phyloP scores from a whole-genome alignment of 345 rosid species.

The Ricinus communis region DNA sequence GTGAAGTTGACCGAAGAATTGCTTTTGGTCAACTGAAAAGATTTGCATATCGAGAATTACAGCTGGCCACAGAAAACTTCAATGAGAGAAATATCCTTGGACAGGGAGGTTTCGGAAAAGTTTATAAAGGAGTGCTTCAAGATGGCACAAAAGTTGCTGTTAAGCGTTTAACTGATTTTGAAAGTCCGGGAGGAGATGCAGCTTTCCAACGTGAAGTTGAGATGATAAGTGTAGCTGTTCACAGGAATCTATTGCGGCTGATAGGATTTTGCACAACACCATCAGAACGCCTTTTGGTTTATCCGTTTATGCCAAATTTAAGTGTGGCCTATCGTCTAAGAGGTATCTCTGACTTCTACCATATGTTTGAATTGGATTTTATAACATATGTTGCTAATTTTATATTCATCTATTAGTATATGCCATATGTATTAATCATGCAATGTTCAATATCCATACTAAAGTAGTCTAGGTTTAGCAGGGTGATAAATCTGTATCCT shows the following conservation, averaged over 20 bases:
- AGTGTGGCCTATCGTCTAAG: slow-evolving; percentile 88
- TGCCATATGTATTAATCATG: not conserved
- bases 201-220: slow-evolving; percentile 97
- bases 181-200: slow-evolving; percentile 90
- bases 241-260: slow-evolving; percentile 75
- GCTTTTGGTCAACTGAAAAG: slow-evolving; percentile 91
- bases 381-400: too few relatives aligned
- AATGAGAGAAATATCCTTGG: slow-evolving; percentile 85
- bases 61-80: slow-evolving; percentile 82
- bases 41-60: slow-evolving; percentile 92
- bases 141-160: slow-evolving; percentile 85
- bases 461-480: not conserved
- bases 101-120: slow-evolving; percentile 97
- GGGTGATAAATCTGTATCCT: too few relatives aligned
- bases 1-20: slow-evolving; percentile 93
- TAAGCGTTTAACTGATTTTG: slow-evolving; percentile 87
- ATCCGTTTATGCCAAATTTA: slow-evolving; percentile 91
- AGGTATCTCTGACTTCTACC: slow-evolving; percentile 43
- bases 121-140: slow-evolving; percentile 80
- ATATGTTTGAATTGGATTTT: not conserved
- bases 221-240: slow-evolving; percentile 98
- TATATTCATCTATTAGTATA: too few relatives aligned
- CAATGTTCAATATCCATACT: not conserved
- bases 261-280: slow-evolving; percentile 95
- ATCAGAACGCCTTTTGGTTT: slow-evolving; percentile 87